Evolutionary conservation across 768 basidiomycete genomes (phyloP), one percentile per base, ranked within the genome.

Genomic region (Candolleomyces eurysporus): DNA sequence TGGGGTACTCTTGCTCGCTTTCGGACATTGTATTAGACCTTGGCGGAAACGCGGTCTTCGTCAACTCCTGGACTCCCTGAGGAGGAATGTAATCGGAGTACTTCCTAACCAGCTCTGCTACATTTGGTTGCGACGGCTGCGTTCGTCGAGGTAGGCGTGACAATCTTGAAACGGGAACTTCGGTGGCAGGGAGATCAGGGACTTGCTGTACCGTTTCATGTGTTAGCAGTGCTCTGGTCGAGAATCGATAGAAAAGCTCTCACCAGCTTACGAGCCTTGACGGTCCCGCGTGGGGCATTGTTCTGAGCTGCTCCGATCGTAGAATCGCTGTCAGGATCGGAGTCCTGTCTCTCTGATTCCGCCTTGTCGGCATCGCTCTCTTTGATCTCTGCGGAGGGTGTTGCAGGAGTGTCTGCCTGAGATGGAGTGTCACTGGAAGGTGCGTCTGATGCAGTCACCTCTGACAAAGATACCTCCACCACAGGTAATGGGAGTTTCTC

Each of bases 91-190:
- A 89, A 62, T 91, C 88, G 69, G 90, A 88, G 71, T 92, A 93
- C 58, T 86, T 89, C 64, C 84, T 89, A 16, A 96, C 91, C 21
- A 96, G 76, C 63, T 96, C 93, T 16, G 94, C 92, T 0, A 97
- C 94, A 62, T 79, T 88, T 4, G 87, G 81, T 16, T 84, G 84
- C 53, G 82, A 2, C 26, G 2, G 36, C 78, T 0, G 73, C 70
- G 8, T 80, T 68, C 88, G 82, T 21, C 89, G 81, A 30, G 91
- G 91, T 43, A 92, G 73, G 62, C 84, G 82, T 30, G 91, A 92
- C 8, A 72, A 67, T 43, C 77, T 75, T 39, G 73, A 72, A 52
- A 70, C 67, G 39, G 71, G 64, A 14, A 72, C 70, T 57, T 64
- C 65, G 26, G 66, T 72, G 59, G 64, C 58, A 10, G 67, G 64